Percentiles rank a stretch among this genome's conserved stretches.
These are phyloP conservation scores for Crithidia expoeki DNA, from an alignment of 208 protist genomes.

Conservation along the genomic window DNA sequence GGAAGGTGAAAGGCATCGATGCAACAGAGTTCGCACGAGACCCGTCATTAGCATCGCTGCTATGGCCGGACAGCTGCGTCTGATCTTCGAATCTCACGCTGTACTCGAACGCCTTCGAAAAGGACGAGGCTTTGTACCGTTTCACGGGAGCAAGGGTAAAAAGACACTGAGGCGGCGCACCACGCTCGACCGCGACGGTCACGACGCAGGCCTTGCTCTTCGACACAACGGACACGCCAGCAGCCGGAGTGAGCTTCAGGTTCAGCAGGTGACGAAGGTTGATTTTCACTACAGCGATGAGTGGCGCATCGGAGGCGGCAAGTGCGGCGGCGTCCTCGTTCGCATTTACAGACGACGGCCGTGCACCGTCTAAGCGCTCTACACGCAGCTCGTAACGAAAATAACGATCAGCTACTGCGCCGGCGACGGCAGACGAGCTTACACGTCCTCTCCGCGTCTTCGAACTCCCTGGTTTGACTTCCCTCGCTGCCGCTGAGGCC, in stretches of 20 bases:
- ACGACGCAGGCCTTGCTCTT: slow-evolving; percentile 3
- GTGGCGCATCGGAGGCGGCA: background rate
- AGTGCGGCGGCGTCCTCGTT: background rate
- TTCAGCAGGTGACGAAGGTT: slow-evolving; percentile 21
- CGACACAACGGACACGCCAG: background rate
- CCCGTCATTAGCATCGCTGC: background rate
- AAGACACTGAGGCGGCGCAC: slow-evolving; percentile 12
- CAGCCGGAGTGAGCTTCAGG: slow-evolving; percentile 7
- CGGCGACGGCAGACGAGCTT: no score
- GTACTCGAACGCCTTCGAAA: slow-evolving; percentile 28
- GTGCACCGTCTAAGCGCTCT: background rate
- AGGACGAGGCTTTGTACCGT: slow-evolving; percentile 16
- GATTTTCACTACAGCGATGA: slow-evolving; percentile 22
- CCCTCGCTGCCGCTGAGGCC: background rate
- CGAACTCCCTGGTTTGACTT: background rate
- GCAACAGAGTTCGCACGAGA: slow-evolving; percentile 6
- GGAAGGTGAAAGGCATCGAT: slow-evolving; percentile 19
- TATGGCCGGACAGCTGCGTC: background rate
- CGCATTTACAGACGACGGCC: background rate
- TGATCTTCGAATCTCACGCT: background rate
- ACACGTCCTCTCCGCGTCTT: slow-evolving; percentile 5
- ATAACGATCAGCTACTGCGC: background rate
- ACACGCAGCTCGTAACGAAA: slow-evolving; percentile 34
- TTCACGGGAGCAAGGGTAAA: slow-evolving; percentile 21
- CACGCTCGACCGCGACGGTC: slow-evolving; percentile 3